Base-by-base conservation (phyloP, 108 stramenopile genomes). In the Bacterosira constricta region DNA sequence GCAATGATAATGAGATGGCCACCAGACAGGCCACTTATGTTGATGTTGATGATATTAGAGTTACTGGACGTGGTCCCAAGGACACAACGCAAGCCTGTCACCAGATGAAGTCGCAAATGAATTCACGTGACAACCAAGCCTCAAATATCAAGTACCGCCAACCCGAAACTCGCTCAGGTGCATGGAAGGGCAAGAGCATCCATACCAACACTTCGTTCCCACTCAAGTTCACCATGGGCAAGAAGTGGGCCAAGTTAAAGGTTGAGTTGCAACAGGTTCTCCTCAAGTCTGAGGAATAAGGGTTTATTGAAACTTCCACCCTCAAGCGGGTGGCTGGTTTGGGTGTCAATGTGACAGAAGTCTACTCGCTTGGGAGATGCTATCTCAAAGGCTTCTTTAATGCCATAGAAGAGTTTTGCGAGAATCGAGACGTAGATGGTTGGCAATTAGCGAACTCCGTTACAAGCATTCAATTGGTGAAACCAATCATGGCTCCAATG, bases 41-140 rank as follows among this genome's bases (percentile, higher is more conserved):
- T 31, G n/a, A n/a, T n/a, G n/a, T n/a, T n/a, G 77, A 83, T 55
- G 82, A 79, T 38, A 23, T 67, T n/a, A 32, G 57, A 15, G 15
- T 18, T n/a, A 68, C 55, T 5, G 66, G 49, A 9, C 58, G 42
- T 4, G 20, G 13, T 15, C n/a, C n/a, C n/a, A n/a, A n/a, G n/a
- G n/a, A n/a, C n/a, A 64, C 30, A 32, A 18, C 31, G 30, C 21
- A 51, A 17, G 32, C 15, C 1, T 6, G 8, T 13, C 34, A 13
- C 29, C 44, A 27, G 32, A 11, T 63, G 2, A 30, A 10, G 12
- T 36, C 23, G 55, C 13, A 13, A 30, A 55, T 55, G 30, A 31
- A 31, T 32, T 58, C 11, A 12, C 13, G 13, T n/a, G 57, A 9
- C n/a, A 38, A 59, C 18, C 57, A 59, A 21, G 57, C 15, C 2